Conservation (phyloP, 257 asterid species). For the Handroanthus guayacan region DNA sequence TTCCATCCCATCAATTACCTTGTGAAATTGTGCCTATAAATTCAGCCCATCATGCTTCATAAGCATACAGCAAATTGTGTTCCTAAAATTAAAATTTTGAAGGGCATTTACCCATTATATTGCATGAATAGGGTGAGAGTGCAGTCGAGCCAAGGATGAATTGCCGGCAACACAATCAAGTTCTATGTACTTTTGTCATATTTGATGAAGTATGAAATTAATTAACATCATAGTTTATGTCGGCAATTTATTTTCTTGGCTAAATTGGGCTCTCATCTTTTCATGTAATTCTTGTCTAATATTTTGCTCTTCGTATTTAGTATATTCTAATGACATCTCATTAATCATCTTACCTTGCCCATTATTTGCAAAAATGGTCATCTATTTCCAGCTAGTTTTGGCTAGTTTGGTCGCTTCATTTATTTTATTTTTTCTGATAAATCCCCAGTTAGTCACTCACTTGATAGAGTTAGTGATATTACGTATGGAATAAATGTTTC, state of each 20-base stretch:
- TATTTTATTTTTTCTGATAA: no score
- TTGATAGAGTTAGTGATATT: no score
- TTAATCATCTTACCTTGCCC: no score
- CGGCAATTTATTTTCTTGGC: conserved; percentile 30
- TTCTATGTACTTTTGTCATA: neutral
- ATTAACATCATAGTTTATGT: neutral
- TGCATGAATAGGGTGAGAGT: conserved; percentile 34
- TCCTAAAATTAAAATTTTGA: no score
- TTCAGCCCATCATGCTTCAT: neutral
- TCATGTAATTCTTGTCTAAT: conserved; percentile 27
- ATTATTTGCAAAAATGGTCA: no score
- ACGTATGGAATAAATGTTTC: no score
- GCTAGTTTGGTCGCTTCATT: no score
- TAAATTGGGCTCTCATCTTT: conserved; percentile 37
- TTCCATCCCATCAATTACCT: neutral
- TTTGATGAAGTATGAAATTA: neutral
- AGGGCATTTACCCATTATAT: neutral
- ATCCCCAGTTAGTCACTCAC: no score
- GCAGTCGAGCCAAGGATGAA: conserved; percentile 38
- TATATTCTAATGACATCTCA: no score
- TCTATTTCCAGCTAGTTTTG: no score
- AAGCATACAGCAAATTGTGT: no score
- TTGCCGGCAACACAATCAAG: conserved; percentile 16
- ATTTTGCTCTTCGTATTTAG: no score
- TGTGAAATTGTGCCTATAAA: conserved; percentile 19